Evolutionary conservation across 306 rosid genomes (phyloP).

Genomic region (Mucuna pruriens): DNA sequence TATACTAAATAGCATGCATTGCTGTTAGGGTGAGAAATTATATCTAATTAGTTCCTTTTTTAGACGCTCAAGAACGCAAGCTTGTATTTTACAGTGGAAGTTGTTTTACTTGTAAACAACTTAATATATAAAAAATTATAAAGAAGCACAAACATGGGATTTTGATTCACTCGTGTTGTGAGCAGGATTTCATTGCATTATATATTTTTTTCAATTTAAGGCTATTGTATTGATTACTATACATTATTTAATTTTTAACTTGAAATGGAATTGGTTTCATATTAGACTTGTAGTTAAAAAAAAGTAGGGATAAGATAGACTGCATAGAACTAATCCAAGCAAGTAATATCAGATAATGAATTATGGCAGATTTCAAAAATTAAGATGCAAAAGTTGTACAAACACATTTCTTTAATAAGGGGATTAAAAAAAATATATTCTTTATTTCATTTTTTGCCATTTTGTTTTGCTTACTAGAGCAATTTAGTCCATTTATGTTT

Average conservation of each 20-base stretch:
- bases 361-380: too few relatives aligned
- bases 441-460: too few relatives aligned
- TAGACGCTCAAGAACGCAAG: constrained; percentile 13
- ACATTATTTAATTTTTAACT: constrained; percentile 2
- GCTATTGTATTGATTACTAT: neutral
- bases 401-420: too few relatives aligned
- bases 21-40: constrained; percentile 20
- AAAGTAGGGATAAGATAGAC: too few relatives aligned
- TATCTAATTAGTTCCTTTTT: constrained; percentile 11
- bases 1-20: constrained; percentile 36
- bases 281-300: too few relatives aligned
- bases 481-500: too few relatives aligned
- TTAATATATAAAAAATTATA: too few relatives aligned
- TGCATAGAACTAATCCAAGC: too few relatives aligned
- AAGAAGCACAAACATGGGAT: constrained; percentile 13
- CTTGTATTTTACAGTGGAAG: constrained; percentile 20
- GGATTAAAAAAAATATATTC: too few relatives aligned
- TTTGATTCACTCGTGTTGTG: neutral
- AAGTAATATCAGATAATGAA: too few relatives aligned
- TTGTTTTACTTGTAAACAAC: constrained; percentile 31
- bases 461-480: too few relatives aligned
- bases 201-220: neutral
- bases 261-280: neutral
- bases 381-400: too few relatives aligned
- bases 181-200: neutral